These are phyloP conservation scores for Canna indica DNA, from an alignment of 176 grass and related monocot genomes.

Conservation along the genomic window DNA sequence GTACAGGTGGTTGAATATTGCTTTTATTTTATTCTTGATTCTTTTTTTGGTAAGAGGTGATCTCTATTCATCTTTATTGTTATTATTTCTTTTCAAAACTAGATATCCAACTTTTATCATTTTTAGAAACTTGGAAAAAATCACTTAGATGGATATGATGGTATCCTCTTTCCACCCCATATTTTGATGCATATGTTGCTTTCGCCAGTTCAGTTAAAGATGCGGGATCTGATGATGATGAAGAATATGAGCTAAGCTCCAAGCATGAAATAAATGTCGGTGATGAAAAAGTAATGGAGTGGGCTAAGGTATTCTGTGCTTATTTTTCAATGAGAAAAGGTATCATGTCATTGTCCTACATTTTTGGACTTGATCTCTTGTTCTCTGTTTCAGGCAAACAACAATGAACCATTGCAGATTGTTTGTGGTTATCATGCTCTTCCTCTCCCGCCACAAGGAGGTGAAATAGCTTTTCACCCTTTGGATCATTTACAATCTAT, in stretches of 20 bases:
- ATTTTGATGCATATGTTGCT: conserved; percentile 18
- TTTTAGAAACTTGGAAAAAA: too few species aligned
- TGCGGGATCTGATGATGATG: conserved; percentile 69
- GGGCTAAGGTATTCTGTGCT: conserved; percentile 73
- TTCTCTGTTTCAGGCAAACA: conserved; percentile 54
- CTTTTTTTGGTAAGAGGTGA: background rate
- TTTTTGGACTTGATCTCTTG: conserved; percentile 5
- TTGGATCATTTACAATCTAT: conserved; percentile 80
- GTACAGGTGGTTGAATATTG: conserved; percentile 35
- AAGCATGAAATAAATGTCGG: conserved; percentile 55
- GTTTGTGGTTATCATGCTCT: conserved; percentile 92
- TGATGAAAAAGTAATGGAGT: conserved; percentile 90
- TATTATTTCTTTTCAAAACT: background rate
- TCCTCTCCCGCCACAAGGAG: conserved; percentile 60
- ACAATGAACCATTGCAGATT: conserved; percentile 88
- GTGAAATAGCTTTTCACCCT: conserved; percentile 77
- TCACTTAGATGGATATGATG: background rate
- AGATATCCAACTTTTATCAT: too few species aligned
- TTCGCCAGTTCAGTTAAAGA: conserved; percentile 75
- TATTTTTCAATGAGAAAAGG: conserved; percentile 2
- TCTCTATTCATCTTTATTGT: background rate
- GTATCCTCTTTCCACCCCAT: background rate
- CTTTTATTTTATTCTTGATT: background rate
- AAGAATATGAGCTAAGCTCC: conserved; percentile 47
- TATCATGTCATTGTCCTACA: background rate